Evolutionary conservation across 139 green algal genomes (phyloP).

Genomic region (Astrephomene gubernaculifera): DNA sequence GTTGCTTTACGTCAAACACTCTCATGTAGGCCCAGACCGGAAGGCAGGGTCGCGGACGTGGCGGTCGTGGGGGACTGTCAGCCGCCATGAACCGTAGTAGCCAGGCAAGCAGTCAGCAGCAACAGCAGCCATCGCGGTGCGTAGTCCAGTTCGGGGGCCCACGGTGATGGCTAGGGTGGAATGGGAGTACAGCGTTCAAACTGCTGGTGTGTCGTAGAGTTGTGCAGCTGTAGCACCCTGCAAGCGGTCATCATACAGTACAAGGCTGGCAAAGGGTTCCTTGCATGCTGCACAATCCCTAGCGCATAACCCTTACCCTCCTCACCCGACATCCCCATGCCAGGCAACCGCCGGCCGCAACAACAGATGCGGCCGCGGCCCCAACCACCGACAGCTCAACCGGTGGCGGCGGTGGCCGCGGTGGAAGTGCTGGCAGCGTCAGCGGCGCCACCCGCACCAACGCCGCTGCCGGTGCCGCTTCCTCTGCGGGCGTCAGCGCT

Average conservation of each 20-base stretch:
- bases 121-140: neutral
- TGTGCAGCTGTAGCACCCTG: too few species aligned
- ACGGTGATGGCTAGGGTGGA: too few species aligned
- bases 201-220: too few species aligned
- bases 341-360: neutral
- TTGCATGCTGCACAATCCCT: too few species aligned
- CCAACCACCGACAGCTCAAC: neutral
- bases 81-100: neutral
- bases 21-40: neutral
- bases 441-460: too few species aligned
- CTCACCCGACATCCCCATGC: neutral
- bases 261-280: too few species aligned
- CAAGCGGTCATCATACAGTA: too few species aligned
- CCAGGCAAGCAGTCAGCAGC: neutral
- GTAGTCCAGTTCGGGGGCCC: neutral
- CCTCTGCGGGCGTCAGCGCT: neutral
- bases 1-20: too few species aligned
- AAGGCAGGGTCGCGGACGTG: neutral
- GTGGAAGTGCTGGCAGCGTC: neutral
- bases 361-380: neutral
- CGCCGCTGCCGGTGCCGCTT: neutral
- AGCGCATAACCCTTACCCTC: too few species aligned
- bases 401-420: neutral
- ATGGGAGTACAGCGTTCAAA: too few species aligned
- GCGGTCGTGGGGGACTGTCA: constrained; percentile 9